These are phyloP conservation scores for Malus fusca DNA, from an alignment of 306 rosid species.

Conservation along the genomic window DNA sequence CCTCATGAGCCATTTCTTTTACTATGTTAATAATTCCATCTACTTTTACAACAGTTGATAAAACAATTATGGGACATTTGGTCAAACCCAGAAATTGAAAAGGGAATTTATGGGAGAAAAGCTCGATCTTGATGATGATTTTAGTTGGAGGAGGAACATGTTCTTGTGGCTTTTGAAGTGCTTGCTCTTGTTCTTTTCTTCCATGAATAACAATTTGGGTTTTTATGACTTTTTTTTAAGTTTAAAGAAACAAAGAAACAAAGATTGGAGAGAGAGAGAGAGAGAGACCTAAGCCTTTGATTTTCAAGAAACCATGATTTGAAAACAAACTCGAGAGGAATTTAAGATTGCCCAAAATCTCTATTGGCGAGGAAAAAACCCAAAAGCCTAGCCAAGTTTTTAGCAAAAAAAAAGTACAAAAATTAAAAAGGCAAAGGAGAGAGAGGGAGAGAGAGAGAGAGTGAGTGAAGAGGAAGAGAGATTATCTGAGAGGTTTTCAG, in stretches of 20 bases:
- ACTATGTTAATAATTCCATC: constrained; percentile 30
- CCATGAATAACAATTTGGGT: not conserved
- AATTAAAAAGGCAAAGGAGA: not conserved
- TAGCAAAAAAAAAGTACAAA: constrained; percentile 11
- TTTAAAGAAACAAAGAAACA: constrained; percentile 21
- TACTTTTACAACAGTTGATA: not conserved
- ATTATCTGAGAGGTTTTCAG: constrained; percentile 30
- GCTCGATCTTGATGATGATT: not conserved
- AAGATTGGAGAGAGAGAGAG: not conserved
- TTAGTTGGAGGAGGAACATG: not conserved
- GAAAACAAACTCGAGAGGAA: constrained; percentile 3
- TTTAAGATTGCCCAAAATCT: constrained; percentile 29
- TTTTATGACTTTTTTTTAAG: not conserved
- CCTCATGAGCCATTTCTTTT: constrained; percentile 39
- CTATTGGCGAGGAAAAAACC: constrained; percentile 32
- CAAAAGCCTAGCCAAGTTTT: constrained; percentile 25
- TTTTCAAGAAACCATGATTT: constrained; percentile 13
- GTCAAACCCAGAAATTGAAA: constrained; percentile 10
- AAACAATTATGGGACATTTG: not conserved
- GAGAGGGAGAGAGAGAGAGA: not conserved
- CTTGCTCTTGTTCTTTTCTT: not conserved
- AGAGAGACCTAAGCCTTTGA: constrained; percentile 5
- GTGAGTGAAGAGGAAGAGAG: not conserved
- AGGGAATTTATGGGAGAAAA: not conserved
- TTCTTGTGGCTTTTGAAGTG: not conserved